These are phyloP conservation scores for Pythium plurisporium DNA, from an alignment of 352 stramenopile species.

Conservation along the genomic window DNA sequence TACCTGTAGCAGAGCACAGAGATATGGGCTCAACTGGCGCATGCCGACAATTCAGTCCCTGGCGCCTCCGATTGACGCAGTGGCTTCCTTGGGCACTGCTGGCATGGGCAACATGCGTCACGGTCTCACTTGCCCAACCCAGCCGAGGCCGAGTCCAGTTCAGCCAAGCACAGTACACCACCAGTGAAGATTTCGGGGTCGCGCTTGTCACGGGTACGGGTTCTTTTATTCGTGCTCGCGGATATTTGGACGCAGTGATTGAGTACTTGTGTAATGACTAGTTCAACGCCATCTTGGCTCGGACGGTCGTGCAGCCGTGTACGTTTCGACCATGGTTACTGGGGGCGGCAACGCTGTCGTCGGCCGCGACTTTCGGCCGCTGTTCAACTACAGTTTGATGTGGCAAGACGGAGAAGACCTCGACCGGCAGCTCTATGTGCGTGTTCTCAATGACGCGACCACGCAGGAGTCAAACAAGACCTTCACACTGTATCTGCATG, in stretches of 20 bases:
- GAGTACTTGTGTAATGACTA: constrained; percentile 2
- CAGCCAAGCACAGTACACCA: constrained; percentile 42
- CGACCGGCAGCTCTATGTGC: constrained; percentile 63
- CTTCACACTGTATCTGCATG: constrained; percentile 57
- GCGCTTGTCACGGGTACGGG: constrained; percentile 46
- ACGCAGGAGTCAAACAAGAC: constrained; percentile 46
- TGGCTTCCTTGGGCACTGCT: not conserved
- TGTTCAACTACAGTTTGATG: constrained; percentile 69
- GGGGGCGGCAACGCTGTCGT: constrained; percentile 42
- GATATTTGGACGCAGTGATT: too few relatives aligned
- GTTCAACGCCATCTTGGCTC: constrained; percentile 62
- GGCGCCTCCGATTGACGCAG: too few relatives aligned
- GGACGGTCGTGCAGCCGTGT: constrained; percentile 57
- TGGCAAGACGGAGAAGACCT: constrained; percentile 71
- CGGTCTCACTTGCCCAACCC: not conserved
- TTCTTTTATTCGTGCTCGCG: too few relatives aligned
- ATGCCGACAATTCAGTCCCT: too few relatives aligned
- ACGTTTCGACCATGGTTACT: constrained; percentile 41
- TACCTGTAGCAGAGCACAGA: too few relatives aligned
- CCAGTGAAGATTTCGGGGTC: constrained; percentile 61
- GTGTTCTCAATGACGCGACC: constrained; percentile 50
- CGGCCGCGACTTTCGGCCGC: constrained; percentile 43
- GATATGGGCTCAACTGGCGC: too few relatives aligned
- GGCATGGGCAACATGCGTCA: not conserved
- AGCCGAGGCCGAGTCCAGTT: constrained; percentile 57